Conservation (phyloP, 108 stramenopile species). For the Tribonema minus region DNA sequence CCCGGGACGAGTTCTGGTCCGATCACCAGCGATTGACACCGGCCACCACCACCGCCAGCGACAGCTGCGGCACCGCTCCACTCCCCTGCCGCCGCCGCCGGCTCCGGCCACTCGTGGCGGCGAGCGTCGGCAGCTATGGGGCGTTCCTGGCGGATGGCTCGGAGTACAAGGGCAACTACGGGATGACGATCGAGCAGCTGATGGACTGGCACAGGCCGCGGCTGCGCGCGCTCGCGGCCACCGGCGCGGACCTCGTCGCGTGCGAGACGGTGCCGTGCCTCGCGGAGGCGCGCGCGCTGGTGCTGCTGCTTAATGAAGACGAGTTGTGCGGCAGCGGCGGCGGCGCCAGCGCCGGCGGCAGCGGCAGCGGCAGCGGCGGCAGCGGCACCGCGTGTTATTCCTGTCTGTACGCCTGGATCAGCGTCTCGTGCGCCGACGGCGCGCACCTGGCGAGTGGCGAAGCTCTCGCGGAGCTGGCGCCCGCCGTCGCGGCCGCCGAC, state of each 20-base stretch:
- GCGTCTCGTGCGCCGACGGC: constrained; percentile 14
- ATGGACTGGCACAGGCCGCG: constrained; percentile 35
- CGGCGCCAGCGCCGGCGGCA: background rate
- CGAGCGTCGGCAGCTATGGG: constrained; percentile 53
- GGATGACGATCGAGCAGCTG: background rate
- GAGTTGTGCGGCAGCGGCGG: background rate
- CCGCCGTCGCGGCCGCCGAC: background rate
- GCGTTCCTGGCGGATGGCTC: constrained; percentile 50
- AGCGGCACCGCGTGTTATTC: too few relatives aligned
- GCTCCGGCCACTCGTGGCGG: constrained; percentile 35
- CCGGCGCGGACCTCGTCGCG: constrained; percentile 37
- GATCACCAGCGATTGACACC: background rate
- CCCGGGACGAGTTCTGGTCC: constrained; percentile 32
- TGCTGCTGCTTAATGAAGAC: constrained; percentile 18
- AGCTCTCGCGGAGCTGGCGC: background rate
- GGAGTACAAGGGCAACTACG: constrained; percentile 51
- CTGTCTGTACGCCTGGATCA: too few relatives aligned
- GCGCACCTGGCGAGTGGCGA: constrained; percentile 13
- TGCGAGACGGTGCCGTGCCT: constrained; percentile 54
- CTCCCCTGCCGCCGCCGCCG: background rate
- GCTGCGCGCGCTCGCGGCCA: constrained; percentile 9
- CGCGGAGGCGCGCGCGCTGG: constrained; percentile 33
- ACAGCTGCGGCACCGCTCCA: background rate
- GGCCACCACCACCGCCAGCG: background rate
- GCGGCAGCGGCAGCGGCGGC: too few relatives aligned